These are phyloP conservation scores for Sicyos baderoa DNA, from an alignment of 306 rosid species.

Conservation along the genomic window DNA sequence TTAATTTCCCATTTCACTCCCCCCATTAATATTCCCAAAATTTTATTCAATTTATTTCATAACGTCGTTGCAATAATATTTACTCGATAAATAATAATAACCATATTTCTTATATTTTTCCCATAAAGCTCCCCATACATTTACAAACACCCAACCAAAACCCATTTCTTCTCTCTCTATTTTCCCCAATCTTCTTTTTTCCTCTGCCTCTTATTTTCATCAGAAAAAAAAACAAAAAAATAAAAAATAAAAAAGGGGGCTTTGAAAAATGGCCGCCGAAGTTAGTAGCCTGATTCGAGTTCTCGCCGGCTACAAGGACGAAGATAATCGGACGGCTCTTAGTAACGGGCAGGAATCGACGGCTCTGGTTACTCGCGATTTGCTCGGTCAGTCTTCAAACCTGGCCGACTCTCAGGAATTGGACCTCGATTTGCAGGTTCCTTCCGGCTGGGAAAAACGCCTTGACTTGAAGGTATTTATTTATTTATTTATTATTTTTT, in stretches of 20 bases:
- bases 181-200: too few relatives aligned
- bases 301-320: slow-evolving; percentile 54
- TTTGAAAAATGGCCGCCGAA: slow-evolving; percentile 65
- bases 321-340: slow-evolving; percentile 53
- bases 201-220: too few relatives aligned
- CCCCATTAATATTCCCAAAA: background rate
- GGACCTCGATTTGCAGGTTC: slow-evolving; percentile 97
- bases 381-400: slow-evolving; percentile 64
- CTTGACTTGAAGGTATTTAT: slow-evolving; percentile 71
- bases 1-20: slow-evolving; percentile 6
- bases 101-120: too few relatives aligned
- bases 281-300: slow-evolving; percentile 36
- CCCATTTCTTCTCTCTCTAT: too few relatives aligned
- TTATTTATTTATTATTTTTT: too few relatives aligned
- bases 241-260: too few relatives aligned
- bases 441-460: slow-evolving; percentile 76
- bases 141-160: too few relatives aligned
- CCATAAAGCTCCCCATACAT: too few relatives aligned
- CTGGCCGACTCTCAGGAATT: slow-evolving; percentile 65
- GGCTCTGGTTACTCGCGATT: slow-evolving; percentile 73
- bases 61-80: too few relatives aligned
- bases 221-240: too few relatives aligned
- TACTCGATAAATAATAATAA: too few relatives aligned
- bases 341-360: slow-evolving; percentile 53
- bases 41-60: background rate